Evolutionary conservation across 2,329 filamentous ascomycete genomes (phyloP).

Genomic region (Fusarium sp.): DNA sequence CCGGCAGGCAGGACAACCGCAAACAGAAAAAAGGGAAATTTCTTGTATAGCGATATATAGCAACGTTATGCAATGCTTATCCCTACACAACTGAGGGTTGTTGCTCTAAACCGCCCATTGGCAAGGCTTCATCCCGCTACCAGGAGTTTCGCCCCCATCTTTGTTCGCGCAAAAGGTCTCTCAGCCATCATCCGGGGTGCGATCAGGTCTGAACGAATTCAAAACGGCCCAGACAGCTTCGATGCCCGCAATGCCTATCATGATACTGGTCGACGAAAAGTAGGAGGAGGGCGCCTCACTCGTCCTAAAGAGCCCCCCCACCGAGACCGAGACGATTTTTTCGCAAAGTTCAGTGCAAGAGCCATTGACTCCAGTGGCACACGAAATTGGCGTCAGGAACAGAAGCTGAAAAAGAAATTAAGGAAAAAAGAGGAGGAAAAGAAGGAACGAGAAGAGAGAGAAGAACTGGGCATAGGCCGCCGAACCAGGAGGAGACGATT

Average conservation of each 20-base stretch:
- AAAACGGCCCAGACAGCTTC: slow-evolving; percentile 32
- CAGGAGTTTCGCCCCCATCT: slow-evolving; percentile 23
- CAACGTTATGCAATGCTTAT: slow-evolving; percentile 44
- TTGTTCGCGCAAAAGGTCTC: slow-evolving; percentile 53
- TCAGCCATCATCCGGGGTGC: slow-evolving; percentile 77
- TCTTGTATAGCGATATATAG: not conserved
- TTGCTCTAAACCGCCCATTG: slow-evolving; percentile 35
- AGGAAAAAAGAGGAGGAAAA: slow-evolving; percentile 54
- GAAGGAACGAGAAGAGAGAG: slow-evolving; percentile 48
- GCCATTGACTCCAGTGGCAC: slow-evolving; percentile 42
- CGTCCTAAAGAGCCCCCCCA: not conserved
- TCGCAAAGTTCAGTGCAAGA: slow-evolving; percentile 40
- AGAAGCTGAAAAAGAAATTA: slow-evolving; percentile 64
- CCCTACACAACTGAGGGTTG: slow-evolving; percentile 33
- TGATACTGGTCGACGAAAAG: not conserved
- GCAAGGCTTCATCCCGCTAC: not conserved
- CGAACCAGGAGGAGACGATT: slow-evolving; percentile 63
- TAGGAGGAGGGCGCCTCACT: not conserved
- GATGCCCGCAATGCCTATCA: not conserved
- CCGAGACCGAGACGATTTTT: slow-evolving; percentile 25
- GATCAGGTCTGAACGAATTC: slow-evolving; percentile 56
- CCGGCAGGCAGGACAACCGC: not conserved
- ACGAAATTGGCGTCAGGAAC: slow-evolving; percentile 46
- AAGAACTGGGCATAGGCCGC: slow-evolving; percentile 48
- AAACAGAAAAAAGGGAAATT: not conserved